Evolutionary conservation across 495 filamentous ascomycete genomes (phyloP), one percentile per base, ranked within the genome.

Genomic region (Sphaerosporella brunnea): DNA sequence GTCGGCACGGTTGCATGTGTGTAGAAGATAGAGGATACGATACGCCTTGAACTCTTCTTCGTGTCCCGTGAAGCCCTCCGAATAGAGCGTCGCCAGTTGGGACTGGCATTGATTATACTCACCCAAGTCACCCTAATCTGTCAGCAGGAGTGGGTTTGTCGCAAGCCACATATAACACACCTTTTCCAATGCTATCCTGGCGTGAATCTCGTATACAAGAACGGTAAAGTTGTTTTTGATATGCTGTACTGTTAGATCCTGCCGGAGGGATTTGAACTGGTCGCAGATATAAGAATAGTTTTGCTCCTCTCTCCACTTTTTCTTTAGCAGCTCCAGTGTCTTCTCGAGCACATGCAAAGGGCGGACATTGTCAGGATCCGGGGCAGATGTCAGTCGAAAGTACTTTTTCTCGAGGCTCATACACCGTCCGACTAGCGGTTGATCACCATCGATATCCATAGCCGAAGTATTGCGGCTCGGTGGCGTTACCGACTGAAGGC

Each of bases 31-130:
- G 63, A 99, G 76, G 66, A 99, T 96, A 75, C 92, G 92, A 77
- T 99, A 99, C 50, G 88, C 92, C 74, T 87, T 84, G 68, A 99
- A 99, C 65, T 99, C 90, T 62, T 79, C 79, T 47, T 86, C 75
- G 68, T 93, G 83, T 50, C 92, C 92, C 43, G 49, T 54, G 51
- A 93, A 69, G 52, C 82, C 78, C 65, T 82, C 74, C 62, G 72
- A 71, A 64, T 99, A 95, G 55, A 99, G 70, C 48, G 79, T 82
- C 60, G 82, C 80, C 59, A 99, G 74, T 68, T 96, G 90, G 51
- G 90, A 94, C 70, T 96, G 92, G 65, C 90, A 99, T 74, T 99
- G 90, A 71, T 99, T 99, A 85, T 96, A 99, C 90, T 99, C 90
- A 99, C 90, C 88, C 69, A 95, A 73, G 72, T 99, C 90, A 63